Evolutionary conservation across 352 stramenopile genomes (phyloP), one percentile per base, ranked within the genome.

Genomic region (Elongisporangium anandrum): DNA sequence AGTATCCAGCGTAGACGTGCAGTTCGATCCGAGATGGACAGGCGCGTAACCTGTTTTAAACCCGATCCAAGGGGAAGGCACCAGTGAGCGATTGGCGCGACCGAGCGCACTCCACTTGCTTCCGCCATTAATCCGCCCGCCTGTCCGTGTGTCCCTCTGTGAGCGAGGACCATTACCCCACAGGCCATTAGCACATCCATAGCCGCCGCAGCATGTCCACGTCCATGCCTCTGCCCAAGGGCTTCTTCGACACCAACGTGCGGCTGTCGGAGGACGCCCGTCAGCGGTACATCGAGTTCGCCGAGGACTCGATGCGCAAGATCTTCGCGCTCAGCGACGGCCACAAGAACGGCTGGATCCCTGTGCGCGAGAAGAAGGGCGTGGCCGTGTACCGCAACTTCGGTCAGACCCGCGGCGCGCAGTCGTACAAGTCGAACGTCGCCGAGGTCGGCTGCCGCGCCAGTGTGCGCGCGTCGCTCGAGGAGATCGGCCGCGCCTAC

Each of bases 261-360:
- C 73, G 66, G 39, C 73, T 91, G 54, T 86, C 79, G 17, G 85
- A 94, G 56, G 81, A 89, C 50, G 73, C 78, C 69, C 81, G 82
- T 7, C 76, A 72, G 10, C 79, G 90, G 59, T 92, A 92, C 72
- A 81, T 91, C 23, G 81, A 91, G 68, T 90, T 81, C 54, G 83
- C 82, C 34, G 82, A 92, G 71, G 69, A 73, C n/a, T 90, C 82
- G 21, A 88, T 92, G 61, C 82, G 82, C 60, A 88, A 92, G 61
- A 79, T 92, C 45, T 92, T 92, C 66, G 83, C 83, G 57, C 72
- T 94, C 24, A 88, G 72, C 58, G 85, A 92, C 66, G 75, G 75
- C 56, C 82, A 92, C 70, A 77, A 79, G 60, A 92, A 94, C 68
- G 88, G 77, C 63, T 94, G 85, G 82, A 87, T 94, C 62, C 83